phyloP scores from a whole-genome alignment of 345 rosid genomes.

The Syzygium grande region DNA sequence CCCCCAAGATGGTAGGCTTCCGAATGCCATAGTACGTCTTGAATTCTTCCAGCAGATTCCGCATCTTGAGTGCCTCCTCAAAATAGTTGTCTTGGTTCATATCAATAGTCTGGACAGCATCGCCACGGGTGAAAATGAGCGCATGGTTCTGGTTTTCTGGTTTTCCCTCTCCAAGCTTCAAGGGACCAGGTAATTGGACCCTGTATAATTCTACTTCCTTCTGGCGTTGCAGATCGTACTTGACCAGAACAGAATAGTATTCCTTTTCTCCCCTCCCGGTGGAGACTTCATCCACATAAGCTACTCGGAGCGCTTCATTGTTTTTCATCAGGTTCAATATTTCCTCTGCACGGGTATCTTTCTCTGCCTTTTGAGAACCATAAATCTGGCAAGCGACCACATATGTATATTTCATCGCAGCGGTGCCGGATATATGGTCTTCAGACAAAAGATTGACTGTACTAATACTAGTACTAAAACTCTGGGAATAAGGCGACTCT shows the following conservation, averaged over 20 bases:
- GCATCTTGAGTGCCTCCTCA: slow-evolving; percentile 93
- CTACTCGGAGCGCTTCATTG: slow-evolving; percentile 87
- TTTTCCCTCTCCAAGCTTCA: slow-evolving; percentile 96
- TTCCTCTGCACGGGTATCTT: slow-evolving; percentile 76
- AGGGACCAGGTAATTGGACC: slow-evolving; percentile 82
- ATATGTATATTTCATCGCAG: slow-evolving; percentile 74
- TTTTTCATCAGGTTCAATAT: slow-evolving; percentile 63
- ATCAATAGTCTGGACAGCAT: slow-evolving; percentile 91
- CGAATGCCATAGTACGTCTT: neutral
- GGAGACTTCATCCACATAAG: slow-evolving; percentile 82
- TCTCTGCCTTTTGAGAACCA: slow-evolving; percentile 73
- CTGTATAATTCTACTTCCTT: slow-evolving; percentile 85
- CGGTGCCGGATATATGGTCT: slow-evolving; percentile 67
- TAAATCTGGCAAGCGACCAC: slow-evolving; percentile 92
- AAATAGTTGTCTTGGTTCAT: slow-evolving; percentile 96
- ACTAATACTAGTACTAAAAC: slow-evolving; percentile 44
- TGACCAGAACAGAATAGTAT: slow-evolving; percentile 84
- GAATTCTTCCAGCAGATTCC: slow-evolving; percentile 85
- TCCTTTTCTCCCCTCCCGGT: slow-evolving; percentile 52
- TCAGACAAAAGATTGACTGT: slow-evolving; percentile 44
- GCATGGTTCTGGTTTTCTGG: slow-evolving; percentile 99
- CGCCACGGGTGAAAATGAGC: slow-evolving; percentile 81
- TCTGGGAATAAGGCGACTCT: slow-evolving; percentile 28
- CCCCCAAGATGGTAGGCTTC: slow-evolving; percentile 3
- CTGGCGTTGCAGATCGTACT: slow-evolving; percentile 59